A percentile compares a stretch with the other conserved stretches of the same genome.
Conservation (phyloP, 1,284 basidiomycete species). For the Ustilago lituana region DNA sequence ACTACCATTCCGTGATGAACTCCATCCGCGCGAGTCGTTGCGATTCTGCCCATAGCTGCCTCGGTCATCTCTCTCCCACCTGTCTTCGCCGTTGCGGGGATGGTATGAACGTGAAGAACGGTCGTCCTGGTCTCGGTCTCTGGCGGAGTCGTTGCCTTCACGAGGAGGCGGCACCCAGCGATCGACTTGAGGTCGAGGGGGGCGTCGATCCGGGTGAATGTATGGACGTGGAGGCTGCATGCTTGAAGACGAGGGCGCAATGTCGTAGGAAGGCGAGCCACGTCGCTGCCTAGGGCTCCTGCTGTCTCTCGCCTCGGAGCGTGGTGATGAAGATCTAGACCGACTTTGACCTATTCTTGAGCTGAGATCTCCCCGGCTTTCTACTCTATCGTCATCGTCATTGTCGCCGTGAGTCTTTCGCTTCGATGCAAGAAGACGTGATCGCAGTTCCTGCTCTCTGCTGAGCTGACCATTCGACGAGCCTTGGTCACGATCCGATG, state of each 20-base stretch:
- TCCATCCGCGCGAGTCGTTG: constrained; percentile 11
- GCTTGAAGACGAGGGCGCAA: constrained; percentile 8
- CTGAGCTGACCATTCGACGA: constrained; percentile 9
- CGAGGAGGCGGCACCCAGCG: constrained; percentile 45
- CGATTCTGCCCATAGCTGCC: background rate
- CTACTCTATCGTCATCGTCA: background rate
- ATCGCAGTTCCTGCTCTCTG: constrained; percentile 33
- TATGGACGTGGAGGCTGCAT: constrained; percentile 19
- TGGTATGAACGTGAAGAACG: constrained; percentile 8
- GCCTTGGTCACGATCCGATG: background rate
- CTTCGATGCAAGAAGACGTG: constrained; percentile 33
- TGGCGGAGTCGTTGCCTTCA: background rate
- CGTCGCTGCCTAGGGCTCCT: constrained; percentile 17
- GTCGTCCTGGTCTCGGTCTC: constrained; percentile 1
- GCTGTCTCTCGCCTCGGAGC: background rate
- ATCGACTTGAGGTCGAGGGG: constrained; percentile 35
- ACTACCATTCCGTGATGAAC: constrained; percentile 11
- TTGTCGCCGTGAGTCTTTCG: constrained; percentile 4
- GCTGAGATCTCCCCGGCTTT: background rate
- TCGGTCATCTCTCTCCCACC: constrained; percentile 10
- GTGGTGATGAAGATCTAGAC: constrained; percentile 9
- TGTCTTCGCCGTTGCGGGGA: constrained; percentile 8
- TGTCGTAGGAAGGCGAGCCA: constrained; percentile 25
- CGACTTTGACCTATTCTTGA: background rate
- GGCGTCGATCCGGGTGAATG: constrained; percentile 31